Percentiles rank a stretch among this genome's conserved stretches.
These are phyloP conservation scores for Penicillium malachiteum DNA, from an alignment of 495 filamentous ascomycete species.

Conservation along the genomic window DNA sequence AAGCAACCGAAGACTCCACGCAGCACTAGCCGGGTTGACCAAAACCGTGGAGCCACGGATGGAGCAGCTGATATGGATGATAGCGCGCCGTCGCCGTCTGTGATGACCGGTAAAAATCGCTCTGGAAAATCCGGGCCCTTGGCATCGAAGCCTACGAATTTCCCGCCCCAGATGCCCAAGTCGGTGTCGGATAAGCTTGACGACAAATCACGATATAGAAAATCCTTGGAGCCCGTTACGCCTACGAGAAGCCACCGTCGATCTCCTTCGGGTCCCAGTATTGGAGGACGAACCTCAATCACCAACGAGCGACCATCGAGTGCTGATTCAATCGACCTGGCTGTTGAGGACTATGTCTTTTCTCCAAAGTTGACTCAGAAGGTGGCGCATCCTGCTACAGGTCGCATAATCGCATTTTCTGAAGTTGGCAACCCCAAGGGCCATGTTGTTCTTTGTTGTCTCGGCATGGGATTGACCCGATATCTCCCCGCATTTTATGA, in stretches of 20 bases:
- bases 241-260: constrained; percentile 42
- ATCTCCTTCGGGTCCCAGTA: constrained; percentile 36
- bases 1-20: constrained; percentile 26
- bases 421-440: constrained; percentile 94
- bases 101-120: constrained; percentile 54
- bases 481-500: constrained; percentile 98
- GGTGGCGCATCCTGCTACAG: constrained; percentile 78
- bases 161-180: constrained; percentile 39
- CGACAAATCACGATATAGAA: constrained; percentile 35
- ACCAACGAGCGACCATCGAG: constrained; percentile 62
- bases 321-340: constrained; percentile 83
- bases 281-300: constrained; percentile 29
- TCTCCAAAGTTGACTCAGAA: constrained; percentile 83
- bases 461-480: constrained; percentile 95
- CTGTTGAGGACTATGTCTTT: constrained; percentile 80
- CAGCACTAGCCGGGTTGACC: constrained; percentile 26
- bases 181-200: constrained; percentile 39
- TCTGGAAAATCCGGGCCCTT: constrained; percentile 38
- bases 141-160: constrained; percentile 46
- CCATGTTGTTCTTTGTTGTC: constrained; percentile 91
- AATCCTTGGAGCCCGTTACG: constrained; percentile 38
- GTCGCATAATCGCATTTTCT: constrained; percentile 88
- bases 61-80: constrained; percentile 44
- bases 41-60: constrained; percentile 21
- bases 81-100: constrained; percentile 67